A percentile compares a stretch with the other conserved stretches of the same genome.
These are phyloP conservation scores for Discostella pseudostelligera DNA, from an alignment of 108 stramenopile species.

Conservation along the genomic window DNA sequence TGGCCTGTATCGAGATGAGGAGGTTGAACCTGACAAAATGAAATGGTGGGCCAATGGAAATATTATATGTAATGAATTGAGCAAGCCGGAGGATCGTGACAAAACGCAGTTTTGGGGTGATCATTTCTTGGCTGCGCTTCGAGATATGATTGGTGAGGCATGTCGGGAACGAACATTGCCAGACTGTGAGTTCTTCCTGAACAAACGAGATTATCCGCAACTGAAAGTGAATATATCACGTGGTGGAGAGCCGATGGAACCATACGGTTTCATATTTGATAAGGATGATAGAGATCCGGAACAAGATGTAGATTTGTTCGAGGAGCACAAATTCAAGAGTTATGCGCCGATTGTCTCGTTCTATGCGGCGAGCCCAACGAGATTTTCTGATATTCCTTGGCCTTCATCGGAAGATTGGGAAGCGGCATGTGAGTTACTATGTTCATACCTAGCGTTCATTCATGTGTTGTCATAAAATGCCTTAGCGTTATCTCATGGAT, in stretches of 20 bases:
- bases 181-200: constrained; percentile 99
- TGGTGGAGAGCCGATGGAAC: constrained; percentile 89
- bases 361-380: constrained; percentile 82
- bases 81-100: constrained; percentile 63
- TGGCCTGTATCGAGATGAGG: constrained; percentile 87
- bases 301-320: constrained; percentile 88
- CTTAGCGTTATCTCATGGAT: not conserved
- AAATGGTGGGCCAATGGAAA: constrained; percentile 99
- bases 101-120: constrained; percentile 96
- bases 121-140: constrained; percentile 92
- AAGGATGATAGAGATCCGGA: constrained; percentile 94
- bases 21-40: constrained; percentile 81
- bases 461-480: not conserved
- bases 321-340: constrained; percentile 75
- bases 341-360: constrained; percentile 98
- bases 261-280: constrained; percentile 98
- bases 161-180: constrained; percentile 86
- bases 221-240: constrained; percentile 90
- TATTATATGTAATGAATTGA: constrained; percentile 98
- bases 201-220: constrained; percentile 99
- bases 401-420: constrained; percentile 99
- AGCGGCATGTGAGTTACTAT: constrained; percentile 87
- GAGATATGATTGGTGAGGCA: constrained; percentile 95
- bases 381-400: constrained; percentile 98
- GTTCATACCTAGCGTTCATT: not conserved